phyloP scores from a whole-genome alignment of 768 basidiomycete genomes.

The Piloderma croceum region DNA sequence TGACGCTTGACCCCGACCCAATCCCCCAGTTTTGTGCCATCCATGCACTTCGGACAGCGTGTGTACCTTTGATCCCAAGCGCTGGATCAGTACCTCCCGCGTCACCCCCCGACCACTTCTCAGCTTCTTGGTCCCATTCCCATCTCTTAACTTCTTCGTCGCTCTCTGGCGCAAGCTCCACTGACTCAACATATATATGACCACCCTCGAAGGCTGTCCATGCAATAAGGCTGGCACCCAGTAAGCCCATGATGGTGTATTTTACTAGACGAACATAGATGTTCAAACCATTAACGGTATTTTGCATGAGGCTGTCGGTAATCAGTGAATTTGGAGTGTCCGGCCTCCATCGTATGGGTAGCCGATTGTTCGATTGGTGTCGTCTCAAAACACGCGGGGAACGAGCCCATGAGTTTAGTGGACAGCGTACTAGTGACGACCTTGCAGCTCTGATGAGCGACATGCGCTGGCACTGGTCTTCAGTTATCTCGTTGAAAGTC shows the following conservation, averaged over 20 bases:
- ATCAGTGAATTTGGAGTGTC: too few relatives aligned
- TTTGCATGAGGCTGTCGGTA: too few relatives aligned
- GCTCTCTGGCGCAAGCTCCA: slow-evolving; percentile 37
- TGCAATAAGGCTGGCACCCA: slow-evolving; percentile 40
- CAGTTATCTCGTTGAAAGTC: too few relatives aligned
- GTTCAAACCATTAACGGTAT: slow-evolving; percentile 35
- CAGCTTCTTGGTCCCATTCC: slow-evolving; percentile 64
- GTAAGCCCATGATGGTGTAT: slow-evolving; percentile 40
- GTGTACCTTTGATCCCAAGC: slow-evolving; percentile 56
- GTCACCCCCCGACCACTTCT: slow-evolving; percentile 55
- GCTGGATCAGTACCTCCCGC: slow-evolving; percentile 67
- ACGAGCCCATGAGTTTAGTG: too few relatives aligned
- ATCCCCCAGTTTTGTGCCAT: slow-evolving; percentile 63
- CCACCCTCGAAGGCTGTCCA: slow-evolving; percentile 47
- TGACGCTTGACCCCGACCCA: slow-evolving; percentile 33
- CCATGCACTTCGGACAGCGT: slow-evolving; percentile 66
- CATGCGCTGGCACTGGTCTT: too few relatives aligned
- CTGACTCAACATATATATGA: slow-evolving; percentile 62
- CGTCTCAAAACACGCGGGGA: too few relatives aligned
- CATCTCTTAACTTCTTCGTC: slow-evolving; percentile 53
- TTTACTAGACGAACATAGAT: slow-evolving; percentile 44
- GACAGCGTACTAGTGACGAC: too few relatives aligned
- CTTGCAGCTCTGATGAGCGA: too few relatives aligned
- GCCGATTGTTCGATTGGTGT: too few relatives aligned
- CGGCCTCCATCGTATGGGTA: too few relatives aligned